Percentiles rank a stretch among this genome's conserved stretches.
phyloP scores from a whole-genome alignment of 2,329 filamentous ascomycete genomes.

The Dactylella cylindrospora region DNA sequence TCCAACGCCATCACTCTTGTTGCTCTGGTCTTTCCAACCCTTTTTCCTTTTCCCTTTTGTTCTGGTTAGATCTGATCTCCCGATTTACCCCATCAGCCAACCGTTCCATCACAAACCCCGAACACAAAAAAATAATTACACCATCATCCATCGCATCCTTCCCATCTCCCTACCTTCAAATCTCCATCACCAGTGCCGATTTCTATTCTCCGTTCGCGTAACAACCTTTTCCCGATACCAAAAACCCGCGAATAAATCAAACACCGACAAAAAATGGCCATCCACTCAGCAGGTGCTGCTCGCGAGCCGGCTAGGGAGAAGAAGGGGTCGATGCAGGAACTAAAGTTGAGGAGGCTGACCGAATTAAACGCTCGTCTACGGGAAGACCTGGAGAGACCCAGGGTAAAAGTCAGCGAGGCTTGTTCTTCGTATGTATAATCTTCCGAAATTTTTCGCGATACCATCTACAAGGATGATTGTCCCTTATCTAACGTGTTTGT shows the following conservation, averaged over 20 bases:
- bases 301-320: slow-evolving; percentile 74
- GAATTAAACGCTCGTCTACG: slow-evolving; percentile 95
- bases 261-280: slow-evolving; percentile 51
- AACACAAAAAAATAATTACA: slow-evolving; percentile 35
- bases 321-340: slow-evolving; percentile 98
- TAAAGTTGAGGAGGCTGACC: slow-evolving; percentile 92
- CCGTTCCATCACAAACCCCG: slow-evolving; percentile 14
- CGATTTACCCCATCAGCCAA: slow-evolving; percentile 33
- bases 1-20: slow-evolving; percentile 1
- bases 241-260: slow-evolving; percentile 7
- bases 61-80: not conserved
- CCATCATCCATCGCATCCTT: slow-evolving; percentile 46
- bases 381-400: slow-evolving; percentile 91
- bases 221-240: slow-evolving; percentile 15
- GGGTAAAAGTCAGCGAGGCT: slow-evolving; percentile 93
- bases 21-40: slow-evolving; percentile 44
- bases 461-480: slow-evolving; percentile 2
- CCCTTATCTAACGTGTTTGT: slow-evolving; percentile 36
- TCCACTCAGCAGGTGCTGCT: slow-evolving; percentile 67
- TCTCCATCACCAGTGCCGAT: not conserved
- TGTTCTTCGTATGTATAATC: slow-evolving; percentile 69
- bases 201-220: not conserved
- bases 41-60: slow-evolving; percentile 40
- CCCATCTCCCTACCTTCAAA: not conserved
- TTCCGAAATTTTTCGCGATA: slow-evolving; percentile 33